Evolutionary conservation across 2,329 filamentous ascomycete species (phyloP), one percentile per base, ranked within the genome.

Genomic region (Amesomyces nigricolor): DNA sequence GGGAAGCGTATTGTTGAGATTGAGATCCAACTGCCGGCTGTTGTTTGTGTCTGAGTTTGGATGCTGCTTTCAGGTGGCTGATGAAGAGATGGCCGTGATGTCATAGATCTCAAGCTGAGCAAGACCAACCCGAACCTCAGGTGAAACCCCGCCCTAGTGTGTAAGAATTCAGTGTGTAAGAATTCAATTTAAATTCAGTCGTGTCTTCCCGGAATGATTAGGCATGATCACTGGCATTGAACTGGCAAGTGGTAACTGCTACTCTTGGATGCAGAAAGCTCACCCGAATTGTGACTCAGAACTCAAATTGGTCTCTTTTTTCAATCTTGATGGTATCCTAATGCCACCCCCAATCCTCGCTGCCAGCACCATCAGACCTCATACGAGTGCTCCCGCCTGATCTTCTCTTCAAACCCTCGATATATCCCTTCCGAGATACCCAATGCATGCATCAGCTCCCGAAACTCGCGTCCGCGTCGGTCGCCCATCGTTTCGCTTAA

Each of bases 361-460:
- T 26, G 6, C 22, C 22, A 26, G 22, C 22, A 26, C 22, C 22
- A 35, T 9, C 32, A 35, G 8, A 37, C 47, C 13, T 45, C 39
- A 13, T 47, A 40, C 38, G 10, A 38, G 46, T 61, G 54, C 30
- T 64, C 58, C 6, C 52, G 54, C 26, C 35, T 53, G 13, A 65
- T 56, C 58, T 65, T 64, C 16, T 54, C 51, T 32, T 60, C 57
- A 22, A 63, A 61, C 1, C 47, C 47, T 11, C 45, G 17, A 17
- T 53, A 65, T 6, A 56, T 37, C 16, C 53, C 9, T 17, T 38
- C 53, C 38, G 46, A 38, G 6, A 65, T 37, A 7, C 47, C 56
- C 51, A 65, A 19, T 19, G 61, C 58, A 16, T 54, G 42, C 62
- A 65, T 64, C 40, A 65, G 38, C 30, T 58, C 56, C 9, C 58